phyloP scores from a whole-genome alignment of 306 rosid genomes.

The Biancaea sappan region DNA sequence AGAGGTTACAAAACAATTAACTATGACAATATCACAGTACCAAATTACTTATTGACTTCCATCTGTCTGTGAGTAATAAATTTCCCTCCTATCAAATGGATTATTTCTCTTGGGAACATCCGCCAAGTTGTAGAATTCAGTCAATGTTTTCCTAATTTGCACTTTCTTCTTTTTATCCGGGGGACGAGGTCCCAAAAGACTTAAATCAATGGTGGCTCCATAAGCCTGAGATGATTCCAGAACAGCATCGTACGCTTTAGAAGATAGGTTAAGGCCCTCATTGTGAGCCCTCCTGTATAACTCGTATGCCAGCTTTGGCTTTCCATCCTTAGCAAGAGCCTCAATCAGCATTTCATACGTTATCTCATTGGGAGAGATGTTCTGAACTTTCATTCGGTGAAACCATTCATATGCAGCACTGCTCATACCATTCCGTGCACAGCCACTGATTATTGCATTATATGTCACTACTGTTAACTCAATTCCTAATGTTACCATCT shows the following conservation, averaged over 20 bases:
- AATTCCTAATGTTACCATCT: slow-evolving; percentile 64
- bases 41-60: slow-evolving; percentile 27
- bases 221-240: slow-evolving; percentile 52
- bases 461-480: slow-evolving; percentile 85
- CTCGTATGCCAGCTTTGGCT: slow-evolving; percentile 88
- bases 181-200: slow-evolving; percentile 72
- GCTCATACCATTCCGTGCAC: slow-evolving; percentile 65
- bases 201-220: slow-evolving; percentile 59
- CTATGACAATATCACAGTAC: slow-evolving; percentile 30
- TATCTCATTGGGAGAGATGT: slow-evolving; percentile 68
- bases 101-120: slow-evolving; percentile 42
- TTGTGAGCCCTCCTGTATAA: slow-evolving; percentile 65
- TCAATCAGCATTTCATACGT: slow-evolving; percentile 84
- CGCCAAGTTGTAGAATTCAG: slow-evolving; percentile 47
- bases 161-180: slow-evolving; percentile 47
- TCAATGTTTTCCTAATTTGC: slow-evolving; percentile 41
- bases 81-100: slow-evolving; percentile 50
- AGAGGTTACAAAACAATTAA: slow-evolving; percentile 31
- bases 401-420: slow-evolving; percentile 92
- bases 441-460: slow-evolving; percentile 83
- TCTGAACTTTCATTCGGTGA: slow-evolving; percentile 77
- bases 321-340: slow-evolving; percentile 85
- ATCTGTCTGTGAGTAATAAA: slow-evolving; percentile 29
- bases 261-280: slow-evolving; percentile 66
- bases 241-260: slow-evolving; percentile 75